Conservation (phyloP, 768 basidiomycete species). For the Mycena crocata region DNA sequence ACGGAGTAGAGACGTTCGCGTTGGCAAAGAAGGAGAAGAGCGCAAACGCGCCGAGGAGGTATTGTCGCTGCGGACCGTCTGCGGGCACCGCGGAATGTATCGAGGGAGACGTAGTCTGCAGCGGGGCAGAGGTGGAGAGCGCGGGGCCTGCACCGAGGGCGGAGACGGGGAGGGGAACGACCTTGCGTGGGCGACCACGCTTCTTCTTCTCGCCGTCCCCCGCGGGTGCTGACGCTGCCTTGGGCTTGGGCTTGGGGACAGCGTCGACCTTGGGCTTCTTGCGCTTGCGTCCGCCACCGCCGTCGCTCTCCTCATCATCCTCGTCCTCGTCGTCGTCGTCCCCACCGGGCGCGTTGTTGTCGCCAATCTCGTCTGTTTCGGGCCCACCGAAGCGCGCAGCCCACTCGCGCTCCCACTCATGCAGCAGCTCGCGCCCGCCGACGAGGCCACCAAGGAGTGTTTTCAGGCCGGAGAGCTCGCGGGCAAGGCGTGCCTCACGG, state of each 20-base stretch:
- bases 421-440: conserved; percentile 75
- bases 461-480: conserved; percentile 82
- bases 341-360: conserved; percentile 63
- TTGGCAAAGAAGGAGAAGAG: conserved; percentile 90
- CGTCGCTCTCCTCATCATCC: conserved; percentile 65
- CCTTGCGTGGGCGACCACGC: conserved; percentile 85
- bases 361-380: conserved; percentile 76
- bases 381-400: conserved; percentile 78
- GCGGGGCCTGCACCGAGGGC: conserved; percentile 40
- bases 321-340: conserved; percentile 69
- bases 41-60: conserved; percentile 85
- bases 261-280: conserved; percentile 71
- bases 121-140: conserved; percentile 36
- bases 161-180: conserved; percentile 60
- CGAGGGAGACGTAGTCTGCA: conserved; percentile 25
- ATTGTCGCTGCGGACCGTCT: conserved; percentile 60
- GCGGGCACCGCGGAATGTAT: no score
- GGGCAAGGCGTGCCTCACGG: conserved; percentile 75
- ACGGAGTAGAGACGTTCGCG: conserved; percentile 62
- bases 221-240: conserved; percentile 39
- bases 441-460: conserved; percentile 77
- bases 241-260: conserved; percentile 61
- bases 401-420: conserved; percentile 86
- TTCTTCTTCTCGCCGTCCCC: conserved; percentile 77
- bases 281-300: conserved; percentile 61